These are phyloP conservation scores for Escovopsis weberi DNA, from an alignment of 2,329 filamentous ascomycete genomes.

Conservation along the genomic window DNA sequence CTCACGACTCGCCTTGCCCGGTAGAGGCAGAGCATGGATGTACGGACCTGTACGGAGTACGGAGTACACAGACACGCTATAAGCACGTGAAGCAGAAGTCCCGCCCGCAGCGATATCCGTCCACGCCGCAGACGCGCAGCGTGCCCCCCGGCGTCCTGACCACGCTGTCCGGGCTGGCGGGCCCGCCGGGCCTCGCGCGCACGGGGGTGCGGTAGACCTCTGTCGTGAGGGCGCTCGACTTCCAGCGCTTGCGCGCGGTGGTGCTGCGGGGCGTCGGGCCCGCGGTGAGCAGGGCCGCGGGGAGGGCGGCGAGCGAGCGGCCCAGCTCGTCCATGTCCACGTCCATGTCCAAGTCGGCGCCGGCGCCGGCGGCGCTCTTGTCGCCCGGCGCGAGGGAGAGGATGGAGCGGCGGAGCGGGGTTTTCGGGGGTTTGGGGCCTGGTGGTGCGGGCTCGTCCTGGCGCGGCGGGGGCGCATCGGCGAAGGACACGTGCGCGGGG, in stretches of 20 bases:
- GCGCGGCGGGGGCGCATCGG: background rate
- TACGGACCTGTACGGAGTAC: no score
- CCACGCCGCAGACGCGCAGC: slow-evolving; percentile 36
- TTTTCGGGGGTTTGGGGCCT: slow-evolving; percentile 11
- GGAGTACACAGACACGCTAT: slow-evolving; percentile 5
- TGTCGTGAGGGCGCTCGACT: slow-evolving; percentile 15
- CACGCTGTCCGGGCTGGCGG: slow-evolving; percentile 12
- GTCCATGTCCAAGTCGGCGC: slow-evolving; percentile 19
- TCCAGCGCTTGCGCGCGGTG: slow-evolving; percentile 14
- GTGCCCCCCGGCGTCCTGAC: slow-evolving; percentile 36
- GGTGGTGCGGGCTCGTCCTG: slow-evolving; percentile 8
- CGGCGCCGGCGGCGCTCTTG: background rate
- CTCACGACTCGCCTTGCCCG: no score
- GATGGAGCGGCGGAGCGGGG: slow-evolving; percentile 20
- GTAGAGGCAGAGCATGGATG: no score
- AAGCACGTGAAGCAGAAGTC: slow-evolving; percentile 48
- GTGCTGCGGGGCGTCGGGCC: slow-evolving; percentile 6
- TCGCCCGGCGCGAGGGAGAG: slow-evolving; percentile 20
- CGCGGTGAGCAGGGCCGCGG: slow-evolving; percentile 6
- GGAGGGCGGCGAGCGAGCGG: slow-evolving; percentile 3
- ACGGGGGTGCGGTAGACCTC: slow-evolving; percentile 15
- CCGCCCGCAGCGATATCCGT: slow-evolving; percentile 39
- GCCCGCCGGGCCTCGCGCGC: slow-evolving; percentile 9
- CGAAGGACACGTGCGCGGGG: background rate
- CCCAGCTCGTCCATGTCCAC: slow-evolving; percentile 20